Evolutionary conservation across 2,329 filamentous ascomycete genomes (phyloP).

Genomic region (Colletotrichum tofieldiae): DNA sequence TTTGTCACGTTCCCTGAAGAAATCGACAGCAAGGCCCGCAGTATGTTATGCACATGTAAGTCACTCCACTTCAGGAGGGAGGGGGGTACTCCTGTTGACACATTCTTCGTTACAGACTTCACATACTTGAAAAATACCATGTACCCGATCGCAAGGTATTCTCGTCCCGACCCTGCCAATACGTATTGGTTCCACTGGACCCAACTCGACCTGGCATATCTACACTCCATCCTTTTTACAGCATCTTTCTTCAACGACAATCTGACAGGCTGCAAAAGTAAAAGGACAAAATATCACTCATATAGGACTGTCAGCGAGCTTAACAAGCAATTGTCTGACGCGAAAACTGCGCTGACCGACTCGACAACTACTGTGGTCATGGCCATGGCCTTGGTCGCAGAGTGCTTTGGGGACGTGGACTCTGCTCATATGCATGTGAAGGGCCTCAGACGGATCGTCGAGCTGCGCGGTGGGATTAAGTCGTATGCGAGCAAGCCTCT

Average conservation of each 20-base stretch:
- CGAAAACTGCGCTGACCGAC: not conserved
- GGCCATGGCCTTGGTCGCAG: not conserved
- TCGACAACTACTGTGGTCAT: slow-evolving; percentile 10
- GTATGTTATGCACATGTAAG: not conserved
- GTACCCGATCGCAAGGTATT: slow-evolving; percentile 5
- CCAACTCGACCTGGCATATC: slow-evolving; percentile 10
- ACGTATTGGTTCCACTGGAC: slow-evolving; percentile 5
- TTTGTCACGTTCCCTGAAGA: slow-evolving; percentile 1
- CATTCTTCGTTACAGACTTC: not conserved
- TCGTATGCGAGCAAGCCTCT: not conserved
- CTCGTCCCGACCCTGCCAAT: not conserved
- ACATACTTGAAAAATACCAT: not conserved
- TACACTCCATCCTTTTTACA: slow-evolving; percentile 2
- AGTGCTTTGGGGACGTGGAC: not conserved
- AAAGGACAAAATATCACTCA: slow-evolving; percentile 2
- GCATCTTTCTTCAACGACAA: not conserved
- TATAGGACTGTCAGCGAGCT: slow-evolving; percentile 3
- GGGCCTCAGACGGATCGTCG: not conserved
- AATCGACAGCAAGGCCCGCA: slow-evolving; percentile 1
- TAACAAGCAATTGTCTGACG: not conserved
- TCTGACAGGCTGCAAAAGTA: not conserved
- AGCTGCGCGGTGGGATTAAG: not conserved
- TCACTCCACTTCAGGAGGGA: not conserved
- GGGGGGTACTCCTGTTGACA: not conserved
- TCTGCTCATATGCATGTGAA: not conserved